Percentiles rank a stretch among this genome's conserved stretches.
These are phyloP conservation scores for Quercus dentata DNA, from an alignment of 306 rosid species.

Conservation along the genomic window DNA sequence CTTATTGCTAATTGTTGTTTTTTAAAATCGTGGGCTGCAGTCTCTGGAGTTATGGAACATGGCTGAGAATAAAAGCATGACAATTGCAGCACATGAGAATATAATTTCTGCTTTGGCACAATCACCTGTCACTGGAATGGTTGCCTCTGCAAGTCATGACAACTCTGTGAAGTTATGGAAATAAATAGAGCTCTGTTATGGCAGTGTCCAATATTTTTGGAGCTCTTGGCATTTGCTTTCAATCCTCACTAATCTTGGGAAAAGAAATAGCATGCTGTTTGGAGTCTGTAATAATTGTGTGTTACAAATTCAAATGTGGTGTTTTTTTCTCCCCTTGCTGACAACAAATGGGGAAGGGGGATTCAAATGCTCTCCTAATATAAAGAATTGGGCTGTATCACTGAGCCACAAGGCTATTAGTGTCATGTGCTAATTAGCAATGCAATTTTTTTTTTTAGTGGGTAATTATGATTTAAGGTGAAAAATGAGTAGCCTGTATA, in stretches of 20 bases:
- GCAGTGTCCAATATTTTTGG: conserved; percentile 16
- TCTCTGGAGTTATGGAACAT: conserved; percentile 48
- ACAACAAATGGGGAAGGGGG: too few species aligned
- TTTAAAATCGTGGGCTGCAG: conserved; percentile 22
- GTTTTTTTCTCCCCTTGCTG: background rate
- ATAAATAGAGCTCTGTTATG: conserved; percentile 16
- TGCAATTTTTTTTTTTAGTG: background rate
- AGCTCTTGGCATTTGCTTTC: background rate
- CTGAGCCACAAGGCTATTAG: background rate
- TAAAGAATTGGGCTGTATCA: too few species aligned
- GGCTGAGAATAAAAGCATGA: conserved; percentile 50
- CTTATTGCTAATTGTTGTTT: background rate
- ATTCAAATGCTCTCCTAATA: too few species aligned
- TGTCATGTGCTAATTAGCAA: background rate
- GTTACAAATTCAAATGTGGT: background rate
- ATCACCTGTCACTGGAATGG: conserved; percentile 46
- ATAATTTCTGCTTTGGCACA: conserved; percentile 45
- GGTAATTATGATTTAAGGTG: background rate
- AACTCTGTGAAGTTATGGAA: conserved; percentile 45
- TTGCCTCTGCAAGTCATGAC: conserved; percentile 58
- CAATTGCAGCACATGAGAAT: conserved; percentile 37
- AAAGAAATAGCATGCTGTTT: conserved; percentile 6
- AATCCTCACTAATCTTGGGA: conserved; percentile 13
- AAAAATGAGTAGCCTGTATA: too few species aligned
- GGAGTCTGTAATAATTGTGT: background rate